Evolutionary conservation across 805 yeast genomes (phyloP), one percentile per base, ranked within the genome.

Genomic region (Maudiozyma turicensis): DNA sequence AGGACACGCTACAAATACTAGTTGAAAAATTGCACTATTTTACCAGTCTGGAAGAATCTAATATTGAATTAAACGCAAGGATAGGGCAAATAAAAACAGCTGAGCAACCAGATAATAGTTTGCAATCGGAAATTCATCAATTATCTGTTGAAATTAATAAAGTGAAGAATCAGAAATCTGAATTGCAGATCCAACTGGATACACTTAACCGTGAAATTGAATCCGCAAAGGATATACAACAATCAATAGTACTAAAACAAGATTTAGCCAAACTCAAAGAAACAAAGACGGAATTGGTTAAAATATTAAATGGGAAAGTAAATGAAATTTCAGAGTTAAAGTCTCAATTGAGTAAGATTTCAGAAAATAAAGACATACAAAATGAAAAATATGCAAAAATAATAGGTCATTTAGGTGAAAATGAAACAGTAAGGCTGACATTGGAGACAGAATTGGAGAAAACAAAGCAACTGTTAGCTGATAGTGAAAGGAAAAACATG

Each of bases 391-490:
- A 74, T 29, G 57, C 74, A 40, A 74, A 72, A 2, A 65, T 66
- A 40, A 75, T 62, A 51, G 65, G 61, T 11, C 59, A 65, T 15
- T 56, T 63, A 6, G 76, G 72, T 48, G 48, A 53, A 6, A 39
- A 64, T 48, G 55, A 63, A 50, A 51, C 72, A 48, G 48, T 55
- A 54, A 46, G 58, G 51, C 40, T 62, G 40, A 61, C 66, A 34
- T 52, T 59, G 8, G 60, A 66, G 50, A 54, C 72, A 40, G 67
- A 64, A 41, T 55, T 68, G 26, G 72, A 72, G 47, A 62, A 68
- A 37, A 54, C 70, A 6, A 63, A 64, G 34, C 76, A 70, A 48
- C 80, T 77, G 47, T 47, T 75, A 6, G 70, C 68, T 28, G 61
- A 69, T n/a, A 54, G 72, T 14, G 65, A 70, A 15, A 62, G 66